These are phyloP conservation scores for Melanomma pulvis-pyrius DNA, from an alignment of 495 filamentous ascomycete genomes.

Conservation along the genomic window DNA sequence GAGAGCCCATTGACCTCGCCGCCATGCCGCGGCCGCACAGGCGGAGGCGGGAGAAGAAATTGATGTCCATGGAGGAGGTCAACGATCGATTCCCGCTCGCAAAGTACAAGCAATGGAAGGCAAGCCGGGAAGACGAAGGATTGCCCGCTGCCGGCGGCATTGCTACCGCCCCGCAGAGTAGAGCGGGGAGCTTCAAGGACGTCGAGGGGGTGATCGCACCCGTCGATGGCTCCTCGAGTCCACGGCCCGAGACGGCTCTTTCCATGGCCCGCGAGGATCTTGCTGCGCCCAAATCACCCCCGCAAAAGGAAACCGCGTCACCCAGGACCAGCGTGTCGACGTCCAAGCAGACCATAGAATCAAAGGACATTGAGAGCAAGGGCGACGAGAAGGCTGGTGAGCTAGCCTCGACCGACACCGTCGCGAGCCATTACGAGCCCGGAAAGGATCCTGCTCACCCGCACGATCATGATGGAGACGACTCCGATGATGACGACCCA, in stretches of 20 bases:
- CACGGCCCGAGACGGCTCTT: constrained; percentile 36
- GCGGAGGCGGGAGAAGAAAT: constrained; percentile 87
- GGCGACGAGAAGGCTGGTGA: constrained; percentile 15
- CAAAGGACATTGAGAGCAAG: constrained; percentile 7
- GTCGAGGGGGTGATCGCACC: constrained; percentile 58
- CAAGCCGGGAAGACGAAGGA: constrained; percentile 78
- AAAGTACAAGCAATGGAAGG: constrained; percentile 96
- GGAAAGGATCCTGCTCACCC: constrained; percentile 11
- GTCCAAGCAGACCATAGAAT: neutral
- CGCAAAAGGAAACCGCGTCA: constrained; percentile 18
- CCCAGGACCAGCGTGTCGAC: constrained; percentile 7
- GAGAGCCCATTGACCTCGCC: constrained; percentile 82
- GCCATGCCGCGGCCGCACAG: constrained; percentile 77
- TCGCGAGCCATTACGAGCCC: constrained; percentile 19
- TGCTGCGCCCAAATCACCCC: constrained; percentile 13
- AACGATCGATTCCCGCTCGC: constrained; percentile 93
- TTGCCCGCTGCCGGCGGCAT: constrained; percentile 85
- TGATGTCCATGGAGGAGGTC: constrained; percentile 99
- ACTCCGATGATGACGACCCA: constrained; percentile 79
- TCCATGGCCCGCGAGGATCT: constrained; percentile 39
- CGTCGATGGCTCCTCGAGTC: constrained; percentile 40
- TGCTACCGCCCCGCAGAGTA: constrained; percentile 66
- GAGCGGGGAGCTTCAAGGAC: constrained; percentile 67
- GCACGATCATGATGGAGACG: constrained; percentile 54
- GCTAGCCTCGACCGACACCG: constrained; percentile 28